Evolutionary conservation across 225 moss, liverwort and hornwort species (phyloP).

Genomic region (Marchantia polymorpha): DNA sequence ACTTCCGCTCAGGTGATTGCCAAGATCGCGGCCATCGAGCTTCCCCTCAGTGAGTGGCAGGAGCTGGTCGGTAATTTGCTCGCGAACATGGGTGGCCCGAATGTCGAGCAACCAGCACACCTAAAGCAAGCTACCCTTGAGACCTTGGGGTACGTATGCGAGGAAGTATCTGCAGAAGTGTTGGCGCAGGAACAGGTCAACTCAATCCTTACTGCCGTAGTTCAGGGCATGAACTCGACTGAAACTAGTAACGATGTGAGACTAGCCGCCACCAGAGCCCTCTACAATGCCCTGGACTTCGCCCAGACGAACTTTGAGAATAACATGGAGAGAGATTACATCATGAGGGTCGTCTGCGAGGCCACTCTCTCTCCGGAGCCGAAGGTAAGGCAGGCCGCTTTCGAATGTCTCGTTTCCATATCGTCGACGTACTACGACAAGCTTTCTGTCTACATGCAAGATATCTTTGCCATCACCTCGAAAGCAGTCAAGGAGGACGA

Average conservation of each 20-base stretch:
- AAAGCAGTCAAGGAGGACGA: slow-evolving; percentile 53
- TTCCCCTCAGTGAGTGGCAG: slow-evolving; percentile 48
- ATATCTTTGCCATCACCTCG: slow-evolving; percentile 51
- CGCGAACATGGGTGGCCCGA: slow-evolving; percentile 44
- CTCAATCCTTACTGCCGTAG: slow-evolving; percentile 52
- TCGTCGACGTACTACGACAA: slow-evolving; percentile 53
- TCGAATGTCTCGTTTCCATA: slow-evolving; percentile 51
- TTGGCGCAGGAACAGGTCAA: slow-evolving; percentile 53
- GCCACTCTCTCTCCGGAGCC: slow-evolving; percentile 47
- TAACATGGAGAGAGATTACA: slow-evolving; percentile 52
- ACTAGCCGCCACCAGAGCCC: slow-evolving; percentile 45
- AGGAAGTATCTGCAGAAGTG: slow-evolving; percentile 52
- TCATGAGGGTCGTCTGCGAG: slow-evolving; percentile 54
- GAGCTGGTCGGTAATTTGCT: slow-evolving; percentile 44
- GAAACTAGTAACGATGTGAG: slow-evolving; percentile 48
- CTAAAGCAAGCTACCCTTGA: slow-evolving; percentile 51
- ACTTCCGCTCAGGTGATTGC: slow-evolving; percentile 50
- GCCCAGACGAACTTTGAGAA: slow-evolving; percentile 57
- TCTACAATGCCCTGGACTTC: slow-evolving; percentile 48
- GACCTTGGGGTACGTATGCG: slow-evolving; percentile 48
- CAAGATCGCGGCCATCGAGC: slow-evolving; percentile 52
- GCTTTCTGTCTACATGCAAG: slow-evolving; percentile 53
- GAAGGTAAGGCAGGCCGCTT: slow-evolving; percentile 44
- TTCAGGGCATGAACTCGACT: slow-evolving; percentile 52
- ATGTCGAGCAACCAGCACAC: slow-evolving; percentile 48